These are phyloP conservation scores for Artemisia tridentata DNA, from an alignment of 129 eudicot species.

Conservation along the genomic window DNA sequence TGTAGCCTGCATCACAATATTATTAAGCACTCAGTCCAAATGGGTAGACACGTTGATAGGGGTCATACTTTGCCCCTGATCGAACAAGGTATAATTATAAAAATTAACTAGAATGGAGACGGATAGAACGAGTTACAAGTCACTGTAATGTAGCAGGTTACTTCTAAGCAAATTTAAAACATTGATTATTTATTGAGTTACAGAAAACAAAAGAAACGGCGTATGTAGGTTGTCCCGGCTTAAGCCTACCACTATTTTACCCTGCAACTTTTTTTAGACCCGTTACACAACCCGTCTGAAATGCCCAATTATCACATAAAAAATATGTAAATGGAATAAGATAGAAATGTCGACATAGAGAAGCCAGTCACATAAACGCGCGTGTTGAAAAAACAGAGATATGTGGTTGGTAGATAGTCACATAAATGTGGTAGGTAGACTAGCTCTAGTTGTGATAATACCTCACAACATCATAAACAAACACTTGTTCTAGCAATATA, in stretches of 20 bases:
- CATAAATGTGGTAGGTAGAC: no score
- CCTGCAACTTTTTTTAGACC: not conserved
- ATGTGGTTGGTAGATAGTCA: no score
- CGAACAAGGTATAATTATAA: not conserved
- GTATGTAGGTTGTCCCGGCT: not conserved
- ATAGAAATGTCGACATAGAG: no score
- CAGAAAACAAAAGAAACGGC: not conserved
- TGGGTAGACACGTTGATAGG: not conserved
- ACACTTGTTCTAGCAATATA: no score
- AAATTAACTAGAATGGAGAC: not conserved
- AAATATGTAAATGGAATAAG: no score
- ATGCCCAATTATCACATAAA: not conserved
- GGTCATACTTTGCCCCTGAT: not conserved
- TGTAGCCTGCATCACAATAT: constrained; percentile 43
- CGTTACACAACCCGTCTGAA: not conserved
- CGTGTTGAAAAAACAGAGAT: no score
- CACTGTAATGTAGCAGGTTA: not conserved
- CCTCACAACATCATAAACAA: no score
- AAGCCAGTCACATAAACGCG: no score
- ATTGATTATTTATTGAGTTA: not conserved
- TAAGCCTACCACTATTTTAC: not conserved
- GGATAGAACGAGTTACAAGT: not conserved
- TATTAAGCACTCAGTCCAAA: not conserved
- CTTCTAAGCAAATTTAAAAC: not conserved
- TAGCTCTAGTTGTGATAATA: no score